A percentile compares a stretch with the other conserved stretches of the same genome.
These are phyloP conservation scores for Sphaerobolus stellatus DNA, from an alignment of 1,284 basidiomycete genomes.

Conservation along the genomic window DNA sequence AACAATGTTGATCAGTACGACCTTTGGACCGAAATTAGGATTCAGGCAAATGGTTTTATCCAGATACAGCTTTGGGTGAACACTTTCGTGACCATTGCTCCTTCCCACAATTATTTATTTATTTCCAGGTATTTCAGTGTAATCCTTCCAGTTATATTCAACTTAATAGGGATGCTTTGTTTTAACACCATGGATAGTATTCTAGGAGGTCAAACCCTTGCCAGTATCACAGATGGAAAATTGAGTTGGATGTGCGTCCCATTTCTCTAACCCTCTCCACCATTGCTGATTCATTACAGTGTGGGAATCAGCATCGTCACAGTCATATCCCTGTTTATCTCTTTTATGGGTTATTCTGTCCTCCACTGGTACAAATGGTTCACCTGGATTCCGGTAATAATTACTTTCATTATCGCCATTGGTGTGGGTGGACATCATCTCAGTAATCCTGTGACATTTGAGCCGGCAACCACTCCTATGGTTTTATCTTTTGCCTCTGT, in stretches of 20 bases:
- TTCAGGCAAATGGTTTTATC: conserved; percentile 88
- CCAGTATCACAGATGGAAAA: conserved; percentile 63
- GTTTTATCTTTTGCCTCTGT: conserved; percentile 67
- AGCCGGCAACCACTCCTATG: conserved; percentile 50
- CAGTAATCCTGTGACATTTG: conserved; percentile 37
- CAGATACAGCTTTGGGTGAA: conserved; percentile 74
- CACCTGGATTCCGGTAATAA: conserved; percentile 76
- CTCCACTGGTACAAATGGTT: conserved; percentile 65
- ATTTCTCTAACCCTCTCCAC: conserved; percentile 4
- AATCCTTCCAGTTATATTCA: conserved; percentile 62
- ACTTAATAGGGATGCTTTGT: conserved; percentile 63
- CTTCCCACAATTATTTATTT: background rate
- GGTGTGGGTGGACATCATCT: conserved; percentile 73
- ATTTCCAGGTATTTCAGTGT: conserved; percentile 61
- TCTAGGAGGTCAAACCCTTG: conserved; percentile 75
- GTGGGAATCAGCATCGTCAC: conserved; percentile 90
- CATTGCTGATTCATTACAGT: no score
- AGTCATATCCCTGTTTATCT: conserved; percentile 73
- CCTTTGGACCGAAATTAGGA: conserved; percentile 84
- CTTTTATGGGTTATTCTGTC: conserved; percentile 77
- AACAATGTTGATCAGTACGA: conserved; percentile 53
- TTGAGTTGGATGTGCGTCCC: conserved; percentile 63
- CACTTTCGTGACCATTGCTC: conserved; percentile 13
- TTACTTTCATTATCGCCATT: conserved; percentile 74
- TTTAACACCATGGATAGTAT: conserved; percentile 80